Evolutionary conservation across 768 basidiomycete species (phyloP).

Genomic region (Punctularia strigosozonata): DNA sequence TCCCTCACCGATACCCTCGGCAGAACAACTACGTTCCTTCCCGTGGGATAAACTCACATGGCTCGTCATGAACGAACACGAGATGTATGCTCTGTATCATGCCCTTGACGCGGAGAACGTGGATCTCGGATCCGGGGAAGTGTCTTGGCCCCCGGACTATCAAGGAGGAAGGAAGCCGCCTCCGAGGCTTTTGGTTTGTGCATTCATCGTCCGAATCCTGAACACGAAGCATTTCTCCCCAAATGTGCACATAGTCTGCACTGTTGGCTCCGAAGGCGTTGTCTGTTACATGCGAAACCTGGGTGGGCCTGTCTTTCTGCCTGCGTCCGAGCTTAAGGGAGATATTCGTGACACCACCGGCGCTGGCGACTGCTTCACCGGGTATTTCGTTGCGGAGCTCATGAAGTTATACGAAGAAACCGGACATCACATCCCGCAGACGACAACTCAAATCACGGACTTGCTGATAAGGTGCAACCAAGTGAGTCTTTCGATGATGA

Average conservation of each 20-base stretch:
- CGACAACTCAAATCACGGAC: conserved; percentile 11
- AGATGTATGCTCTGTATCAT: conserved; percentile 22
- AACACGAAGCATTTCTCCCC: conserved; percentile 13
- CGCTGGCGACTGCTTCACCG: conserved; percentile 55
- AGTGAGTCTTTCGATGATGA: conserved; percentile 16
- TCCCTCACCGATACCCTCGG: conserved; percentile 42
- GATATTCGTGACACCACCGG: conserved; percentile 41
- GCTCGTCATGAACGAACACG: conserved; percentile 45
- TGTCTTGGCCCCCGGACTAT: not conserved
- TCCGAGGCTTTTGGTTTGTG: too few relatives aligned
- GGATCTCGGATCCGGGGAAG: not conserved
- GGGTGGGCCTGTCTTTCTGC: conserved; percentile 28
- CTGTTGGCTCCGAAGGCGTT: conserved; percentile 41
- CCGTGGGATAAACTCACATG: conserved; percentile 41
- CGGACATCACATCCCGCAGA: not conserved
- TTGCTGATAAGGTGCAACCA: conserved; percentile 30
- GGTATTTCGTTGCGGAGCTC: conserved; percentile 44
- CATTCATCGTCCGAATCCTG: too few relatives aligned
- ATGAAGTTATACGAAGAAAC: conserved; percentile 25
- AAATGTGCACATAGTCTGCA: conserved; percentile 40
- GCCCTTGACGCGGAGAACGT: conserved; percentile 1
- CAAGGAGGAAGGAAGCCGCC: too few relatives aligned
- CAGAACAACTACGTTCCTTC: conserved; percentile 26
- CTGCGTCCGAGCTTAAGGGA: conserved; percentile 32
- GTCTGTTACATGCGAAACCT: too few relatives aligned